A percentile compares a stretch with the other conserved stretches of the same genome.
phyloP scores from a whole-genome alignment of 345 rosid species.

The Hevea brasiliensis region DNA sequence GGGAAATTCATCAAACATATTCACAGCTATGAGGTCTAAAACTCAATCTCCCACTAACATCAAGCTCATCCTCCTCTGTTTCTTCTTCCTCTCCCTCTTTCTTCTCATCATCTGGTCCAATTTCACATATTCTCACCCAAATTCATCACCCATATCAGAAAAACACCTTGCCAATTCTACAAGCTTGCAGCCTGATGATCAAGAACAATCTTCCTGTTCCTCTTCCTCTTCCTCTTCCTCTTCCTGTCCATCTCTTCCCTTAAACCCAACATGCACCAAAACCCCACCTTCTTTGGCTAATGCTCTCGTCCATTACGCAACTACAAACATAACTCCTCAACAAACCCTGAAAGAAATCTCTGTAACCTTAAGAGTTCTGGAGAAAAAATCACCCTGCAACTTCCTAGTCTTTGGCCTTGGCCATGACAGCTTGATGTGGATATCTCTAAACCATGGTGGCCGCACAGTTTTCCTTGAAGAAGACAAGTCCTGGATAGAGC shows the following conservation, averaged over 20 bases:
- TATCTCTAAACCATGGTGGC: constrained; percentile 74
- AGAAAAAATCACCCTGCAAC: constrained; percentile 76
- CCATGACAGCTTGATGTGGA: constrained; percentile 94
- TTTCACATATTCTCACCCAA: constrained; percentile 40
- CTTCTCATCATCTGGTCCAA: constrained; percentile 42
- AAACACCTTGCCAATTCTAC: constrained; percentile 16
- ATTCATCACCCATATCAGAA: constrained; percentile 4
- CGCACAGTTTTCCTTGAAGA: constrained; percentile 86
- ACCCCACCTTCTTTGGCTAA: constrained; percentile 64
- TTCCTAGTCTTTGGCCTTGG: constrained; percentile 86
- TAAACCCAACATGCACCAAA: constrained; percentile 43
- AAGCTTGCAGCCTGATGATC: constrained; percentile 3
- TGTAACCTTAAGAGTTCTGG: constrained; percentile 55
- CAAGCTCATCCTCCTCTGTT: constrained; percentile 38
- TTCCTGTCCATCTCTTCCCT: constrained; percentile 29
- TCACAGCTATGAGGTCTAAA: constrained; percentile 32
- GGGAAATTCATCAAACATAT: not conserved
- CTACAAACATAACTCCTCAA: constrained; percentile 82
- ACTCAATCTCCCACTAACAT: constrained; percentile 33
- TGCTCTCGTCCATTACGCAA: constrained; percentile 69
- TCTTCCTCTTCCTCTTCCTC: not conserved
- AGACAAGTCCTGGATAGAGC: constrained; percentile 73
- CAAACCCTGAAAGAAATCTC: constrained; percentile 82
- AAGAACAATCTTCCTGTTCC: no score
- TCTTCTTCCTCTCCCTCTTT: constrained; percentile 45